These are phyloP conservation scores for Dryas octopetala DNA, from an alignment of 306 rosid genomes.

Conservation along the genomic window DNA sequence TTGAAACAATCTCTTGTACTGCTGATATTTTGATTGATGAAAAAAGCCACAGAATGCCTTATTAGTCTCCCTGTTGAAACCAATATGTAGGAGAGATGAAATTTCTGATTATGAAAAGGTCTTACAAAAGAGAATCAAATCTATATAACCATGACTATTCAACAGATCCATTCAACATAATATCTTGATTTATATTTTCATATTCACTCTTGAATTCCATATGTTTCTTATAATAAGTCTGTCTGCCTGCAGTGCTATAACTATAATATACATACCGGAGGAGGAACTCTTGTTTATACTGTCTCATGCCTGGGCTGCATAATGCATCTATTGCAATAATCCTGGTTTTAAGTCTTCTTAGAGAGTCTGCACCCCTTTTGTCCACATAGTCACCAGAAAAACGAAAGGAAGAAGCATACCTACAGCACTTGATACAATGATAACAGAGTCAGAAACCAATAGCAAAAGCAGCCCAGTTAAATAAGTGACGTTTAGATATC, in stretches of 20 bases:
- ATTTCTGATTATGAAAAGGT: slow-evolving; percentile 8
- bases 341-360: slow-evolving; percentile 75
- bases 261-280: slow-evolving; percentile 60
- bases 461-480: slow-evolving; percentile 8
- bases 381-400: slow-evolving; percentile 77
- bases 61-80: slow-evolving; percentile 71
- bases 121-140: not conserved
- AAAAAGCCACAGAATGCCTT: slow-evolving; percentile 92
- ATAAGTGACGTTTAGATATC: slow-evolving; percentile 3
- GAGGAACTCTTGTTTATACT: slow-evolving; percentile 56
- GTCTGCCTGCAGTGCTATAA: not conserved
- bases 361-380: slow-evolving; percentile 48
- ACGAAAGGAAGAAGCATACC: slow-evolving; percentile 83
- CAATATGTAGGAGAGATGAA: slow-evolving; percentile 27
- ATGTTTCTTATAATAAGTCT: not conserved
- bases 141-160: not conserved
- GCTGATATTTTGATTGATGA: slow-evolving; percentile 42
- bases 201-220: not conserved
- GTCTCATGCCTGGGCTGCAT: slow-evolving; percentile 73
- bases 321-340: slow-evolving; percentile 87
- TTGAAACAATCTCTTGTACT: slow-evolving; percentile 35
- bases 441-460: slow-evolving; percentile 18
- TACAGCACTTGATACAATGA: slow-evolving; percentile 39
- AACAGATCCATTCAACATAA: not conserved
- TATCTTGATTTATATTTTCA: not conserved